These are phyloP conservation scores for Lichtheimia hyalospora DNA, from an alignment of 371 early-diverging fungal genomes.

Conservation along the genomic window DNA sequence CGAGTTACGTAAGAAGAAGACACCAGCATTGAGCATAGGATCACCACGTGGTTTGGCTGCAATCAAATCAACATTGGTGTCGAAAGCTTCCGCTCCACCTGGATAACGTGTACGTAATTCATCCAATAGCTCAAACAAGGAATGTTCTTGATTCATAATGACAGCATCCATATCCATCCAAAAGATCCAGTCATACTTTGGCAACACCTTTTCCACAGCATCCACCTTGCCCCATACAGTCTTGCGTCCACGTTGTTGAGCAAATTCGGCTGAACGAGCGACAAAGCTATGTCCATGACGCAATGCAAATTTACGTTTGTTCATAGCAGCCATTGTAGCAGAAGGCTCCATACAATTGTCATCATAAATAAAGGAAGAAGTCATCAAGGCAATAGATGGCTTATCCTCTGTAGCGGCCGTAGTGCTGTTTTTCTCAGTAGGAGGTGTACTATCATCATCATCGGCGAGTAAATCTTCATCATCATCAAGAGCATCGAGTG, in stretches of 20 bases:
- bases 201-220: conserved; percentile 59
- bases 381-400: conserved; percentile 49
- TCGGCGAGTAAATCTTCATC: conserved; percentile 3
- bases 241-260: conserved; percentile 53
- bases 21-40: conserved; percentile 61
- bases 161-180: conserved; percentile 74
- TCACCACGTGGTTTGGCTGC: conserved; percentile 49
- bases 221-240: conserved; percentile 67
- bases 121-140: conserved; percentile 41
- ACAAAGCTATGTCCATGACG: conserved; percentile 62
- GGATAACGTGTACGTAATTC: conserved; percentile 24
- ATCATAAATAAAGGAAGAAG: conserved; percentile 60
- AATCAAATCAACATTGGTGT: conserved; percentile 45
- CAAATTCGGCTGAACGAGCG: conserved; percentile 60
- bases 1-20: conserved; percentile 63
- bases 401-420: neutral
- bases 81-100: conserved; percentile 27
- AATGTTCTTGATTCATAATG: conserved; percentile 46
- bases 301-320: conserved; percentile 58
- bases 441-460: conserved; percentile 4
- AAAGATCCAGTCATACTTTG: conserved; percentile 67
- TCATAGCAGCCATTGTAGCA: conserved; percentile 50
- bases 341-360: conserved; percentile 66
- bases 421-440: neutral
- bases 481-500: conserved; percentile 18